Conservation (phyloP, 2,329 filamentous ascomycete genomes). For the Fusarium sp. region DNA sequence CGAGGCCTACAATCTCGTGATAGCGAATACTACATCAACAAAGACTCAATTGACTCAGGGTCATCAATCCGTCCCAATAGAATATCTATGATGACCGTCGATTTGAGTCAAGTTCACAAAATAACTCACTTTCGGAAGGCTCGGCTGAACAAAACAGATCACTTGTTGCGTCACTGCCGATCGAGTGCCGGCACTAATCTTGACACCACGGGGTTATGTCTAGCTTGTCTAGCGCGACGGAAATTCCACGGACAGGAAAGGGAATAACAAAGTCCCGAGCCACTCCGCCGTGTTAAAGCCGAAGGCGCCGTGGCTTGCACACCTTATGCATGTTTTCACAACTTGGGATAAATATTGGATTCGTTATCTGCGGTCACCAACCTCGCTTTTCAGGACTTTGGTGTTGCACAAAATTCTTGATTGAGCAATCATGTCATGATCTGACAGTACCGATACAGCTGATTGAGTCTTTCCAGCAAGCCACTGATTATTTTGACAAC, state of each 20-base stretch:
- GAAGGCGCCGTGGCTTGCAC: too few relatives aligned
- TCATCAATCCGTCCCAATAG: accelerated
- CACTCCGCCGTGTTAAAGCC: neutral
- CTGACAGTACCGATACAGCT: neutral
- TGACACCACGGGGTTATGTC: neutral
- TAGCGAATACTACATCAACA: too few relatives aligned
- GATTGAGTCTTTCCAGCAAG: neutral
- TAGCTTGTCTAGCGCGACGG: accelerated
- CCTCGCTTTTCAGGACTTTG: neutral
- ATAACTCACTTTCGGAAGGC: neutral
- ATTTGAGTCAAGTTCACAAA: neutral
- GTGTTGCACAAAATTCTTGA: neutral
- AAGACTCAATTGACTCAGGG: accelerated
- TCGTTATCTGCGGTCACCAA: neutral
- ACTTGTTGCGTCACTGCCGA: neutral
- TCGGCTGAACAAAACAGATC: accelerated
- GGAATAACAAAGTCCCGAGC: neutral
- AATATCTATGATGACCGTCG: accelerated
- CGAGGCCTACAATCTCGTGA: too few relatives aligned
- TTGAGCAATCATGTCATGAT: neutral
- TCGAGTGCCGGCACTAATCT: neutral
- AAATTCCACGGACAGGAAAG: neutral
- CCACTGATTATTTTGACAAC: too few relatives aligned
- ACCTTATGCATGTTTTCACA: neutral
- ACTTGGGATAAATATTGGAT: neutral